Conservation (phyloP, 2,329 filamentous ascomycete genomes). For the Colletotrichum karsti region DNA sequence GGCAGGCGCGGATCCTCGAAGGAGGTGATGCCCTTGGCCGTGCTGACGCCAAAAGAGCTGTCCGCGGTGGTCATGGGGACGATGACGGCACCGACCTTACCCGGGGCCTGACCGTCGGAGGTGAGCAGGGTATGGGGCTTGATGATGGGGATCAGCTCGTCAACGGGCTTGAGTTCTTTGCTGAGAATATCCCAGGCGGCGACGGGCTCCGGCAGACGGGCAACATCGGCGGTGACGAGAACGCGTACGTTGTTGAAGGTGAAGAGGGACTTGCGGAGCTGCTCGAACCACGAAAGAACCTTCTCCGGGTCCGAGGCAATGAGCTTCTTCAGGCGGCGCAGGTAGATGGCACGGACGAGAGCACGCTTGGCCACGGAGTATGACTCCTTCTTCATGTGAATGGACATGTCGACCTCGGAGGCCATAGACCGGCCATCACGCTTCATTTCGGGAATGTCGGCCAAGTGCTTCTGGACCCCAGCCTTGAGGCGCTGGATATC, state of each 20-base stretch:
- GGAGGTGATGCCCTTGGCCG: slow-evolving; percentile 76
- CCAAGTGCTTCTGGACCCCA: slow-evolving; percentile 80
- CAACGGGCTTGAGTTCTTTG: slow-evolving; percentile 52
- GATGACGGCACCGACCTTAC: slow-evolving; percentile 77
- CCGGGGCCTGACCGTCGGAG: slow-evolving; percentile 77
- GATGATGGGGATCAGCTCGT: slow-evolving; percentile 71
- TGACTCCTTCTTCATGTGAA: slow-evolving; percentile 82
- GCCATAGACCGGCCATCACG: slow-evolving; percentile 80
- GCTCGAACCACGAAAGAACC: slow-evolving; percentile 81
- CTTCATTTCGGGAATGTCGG: slow-evolving; percentile 92
- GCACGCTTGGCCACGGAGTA: slow-evolving; percentile 81
- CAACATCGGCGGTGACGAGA: slow-evolving; percentile 83
- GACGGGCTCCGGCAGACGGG: slow-evolving; percentile 77
- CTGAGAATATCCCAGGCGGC: slow-evolving; percentile 78
- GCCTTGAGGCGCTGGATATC: slow-evolving; percentile 74
- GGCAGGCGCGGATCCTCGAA: slow-evolving; percentile 82
- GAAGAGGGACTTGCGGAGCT: slow-evolving; percentile 79
- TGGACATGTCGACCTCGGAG: slow-evolving; percentile 74
- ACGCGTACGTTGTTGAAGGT: slow-evolving; percentile 86
- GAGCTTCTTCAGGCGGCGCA: slow-evolving; percentile 85
- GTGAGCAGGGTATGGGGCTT: slow-evolving; percentile 77
- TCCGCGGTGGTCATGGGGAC: slow-evolving; percentile 93
- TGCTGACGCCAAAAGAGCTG: slow-evolving; percentile 86
- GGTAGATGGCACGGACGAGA: slow-evolving; percentile 86
- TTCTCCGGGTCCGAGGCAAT: slow-evolving; percentile 79